These are phyloP conservation scores for Mycena metata DNA, from an alignment of 768 basidiomycete species.

Conservation along the genomic window DNA sequence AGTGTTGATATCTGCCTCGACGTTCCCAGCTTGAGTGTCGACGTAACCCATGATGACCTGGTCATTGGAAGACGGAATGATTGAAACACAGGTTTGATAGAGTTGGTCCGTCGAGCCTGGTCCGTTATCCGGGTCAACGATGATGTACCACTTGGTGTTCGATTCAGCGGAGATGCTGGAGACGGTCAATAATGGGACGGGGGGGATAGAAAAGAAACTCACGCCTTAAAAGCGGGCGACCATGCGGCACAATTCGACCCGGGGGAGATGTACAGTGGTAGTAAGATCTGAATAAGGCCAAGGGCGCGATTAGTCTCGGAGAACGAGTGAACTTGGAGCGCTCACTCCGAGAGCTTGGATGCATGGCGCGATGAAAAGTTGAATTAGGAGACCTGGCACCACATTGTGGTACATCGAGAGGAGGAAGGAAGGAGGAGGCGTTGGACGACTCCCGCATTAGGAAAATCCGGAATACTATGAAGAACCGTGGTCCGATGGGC, in stretches of 20 bases:
- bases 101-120: conserved; percentile 21
- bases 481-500: no score
- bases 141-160: conserved; percentile 12
- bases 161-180: neutral
- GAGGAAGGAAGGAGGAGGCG: no score
- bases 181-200: neutral
- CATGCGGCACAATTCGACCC: conserved; percentile 25
- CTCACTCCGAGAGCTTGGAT: conserved; percentile 1
- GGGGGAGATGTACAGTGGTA: conserved; percentile 29
- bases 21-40: neutral
- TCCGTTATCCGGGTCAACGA: conserved; percentile 23
- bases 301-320: neutral
- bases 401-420: no score
- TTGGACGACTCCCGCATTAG: no score
- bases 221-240: conserved; percentile 21
- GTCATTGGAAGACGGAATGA: neutral
- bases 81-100: conserved; percentile 2
- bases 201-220: neutral
- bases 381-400: neutral
- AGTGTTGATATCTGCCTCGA: conserved; percentile 22
- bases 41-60: conserved; percentile 26
- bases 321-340: neutral
- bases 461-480: no score
- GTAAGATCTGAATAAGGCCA: conserved; percentile 14
- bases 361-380: conserved; percentile 6